A percentile compares a stretch with the other conserved stretches of the same genome.
phyloP scores from a whole-genome alignment of 176 grass and related monocot genomes.

The Aegilops sharonensis region DNA sequence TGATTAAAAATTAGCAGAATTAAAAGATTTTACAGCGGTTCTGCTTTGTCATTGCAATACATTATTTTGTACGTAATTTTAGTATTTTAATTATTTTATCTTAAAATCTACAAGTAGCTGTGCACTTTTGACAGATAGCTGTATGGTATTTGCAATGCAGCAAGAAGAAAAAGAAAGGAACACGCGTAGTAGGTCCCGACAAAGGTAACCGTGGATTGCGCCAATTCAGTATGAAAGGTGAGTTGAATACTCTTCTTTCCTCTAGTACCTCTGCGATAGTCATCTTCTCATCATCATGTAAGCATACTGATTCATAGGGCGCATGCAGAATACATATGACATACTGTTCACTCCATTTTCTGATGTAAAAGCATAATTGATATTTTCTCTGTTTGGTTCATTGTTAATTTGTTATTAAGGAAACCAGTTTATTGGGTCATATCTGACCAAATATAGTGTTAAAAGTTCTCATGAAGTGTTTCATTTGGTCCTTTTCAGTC shows the following conservation, averaged over 20 bases:
- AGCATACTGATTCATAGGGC: not conserved
- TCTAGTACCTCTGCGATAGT: not conserved
- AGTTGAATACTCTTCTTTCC: slow-evolving; percentile 3
- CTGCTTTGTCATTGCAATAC: not conserved
- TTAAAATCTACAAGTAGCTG: not conserved
- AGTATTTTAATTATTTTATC: slow-evolving; percentile 11
- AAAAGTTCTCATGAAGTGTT: slow-evolving; percentile 12
- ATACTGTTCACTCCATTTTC: not conserved
- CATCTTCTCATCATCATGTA: slow-evolving; percentile 15
- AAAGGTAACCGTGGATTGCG: slow-evolving; percentile 95
- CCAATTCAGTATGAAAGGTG: slow-evolving; percentile 99
- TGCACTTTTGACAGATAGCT: slow-evolving; percentile 10
- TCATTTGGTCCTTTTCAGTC: slow-evolving; percentile 51
- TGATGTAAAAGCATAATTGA: not conserved
- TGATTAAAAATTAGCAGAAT: slow-evolving; percentile 1
- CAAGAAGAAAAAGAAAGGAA: slow-evolving; percentile 95
- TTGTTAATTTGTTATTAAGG: slow-evolving; percentile 4
- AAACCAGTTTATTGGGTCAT: not conserved
- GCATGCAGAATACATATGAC: not conserved
- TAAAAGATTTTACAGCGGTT: slow-evolving; percentile 5
- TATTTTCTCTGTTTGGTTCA: slow-evolving; percentile 5
- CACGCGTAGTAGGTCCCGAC: slow-evolving; percentile 65
- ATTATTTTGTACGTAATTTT: not conserved
- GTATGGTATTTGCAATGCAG: slow-evolving; percentile 40
- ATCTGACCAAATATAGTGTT: slow-evolving; percentile 7